phyloP scores from a whole-genome alignment of 2,329 filamentous ascomycete species.

The Epichloe brachyelytri region DNA sequence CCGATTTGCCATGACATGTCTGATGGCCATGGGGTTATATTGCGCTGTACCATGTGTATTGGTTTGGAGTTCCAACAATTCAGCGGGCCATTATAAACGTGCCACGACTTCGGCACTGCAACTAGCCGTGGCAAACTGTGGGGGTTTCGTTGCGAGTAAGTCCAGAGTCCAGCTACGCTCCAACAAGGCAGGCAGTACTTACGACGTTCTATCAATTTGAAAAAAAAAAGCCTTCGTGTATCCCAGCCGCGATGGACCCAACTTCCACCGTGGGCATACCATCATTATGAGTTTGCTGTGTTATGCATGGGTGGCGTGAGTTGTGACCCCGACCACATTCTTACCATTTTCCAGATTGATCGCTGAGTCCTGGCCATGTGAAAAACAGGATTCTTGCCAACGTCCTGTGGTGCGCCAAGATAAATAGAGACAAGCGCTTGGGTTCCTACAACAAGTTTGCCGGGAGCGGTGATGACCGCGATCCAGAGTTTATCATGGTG shows the following conservation, averaged over 20 bases:
- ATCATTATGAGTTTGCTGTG: constrained; percentile 47
- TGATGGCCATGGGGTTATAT: constrained; percentile 55
- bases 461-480: constrained; percentile 48
- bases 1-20: constrained; percentile 53
- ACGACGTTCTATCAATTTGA: too few species aligned
- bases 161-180: not conserved
- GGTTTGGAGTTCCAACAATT: constrained; percentile 56
- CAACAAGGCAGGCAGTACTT: not conserved
- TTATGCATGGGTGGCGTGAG: constrained; percentile 52
- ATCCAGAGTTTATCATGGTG: constrained; percentile 49
- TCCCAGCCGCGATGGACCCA: constrained; percentile 39
- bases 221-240: constrained; percentile 41
- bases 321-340: not conserved
- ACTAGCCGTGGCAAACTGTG: constrained; percentile 52
- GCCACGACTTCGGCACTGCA: constrained; percentile 54
- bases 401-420: constrained; percentile 48
- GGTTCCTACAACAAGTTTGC: constrained; percentile 46
- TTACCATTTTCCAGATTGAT: too few species aligned
- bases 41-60: constrained; percentile 48
- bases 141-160: constrained; percentile 50
- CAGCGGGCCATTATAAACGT: constrained; percentile 55
- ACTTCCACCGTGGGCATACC: constrained; percentile 48
- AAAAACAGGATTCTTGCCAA: constrained; percentile 22
- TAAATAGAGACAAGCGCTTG: constrained; percentile 47
- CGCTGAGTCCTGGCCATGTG: too few species aligned